Conservation (phyloP, 1,139 yeast species). For the Hansenula sp. region DNA sequence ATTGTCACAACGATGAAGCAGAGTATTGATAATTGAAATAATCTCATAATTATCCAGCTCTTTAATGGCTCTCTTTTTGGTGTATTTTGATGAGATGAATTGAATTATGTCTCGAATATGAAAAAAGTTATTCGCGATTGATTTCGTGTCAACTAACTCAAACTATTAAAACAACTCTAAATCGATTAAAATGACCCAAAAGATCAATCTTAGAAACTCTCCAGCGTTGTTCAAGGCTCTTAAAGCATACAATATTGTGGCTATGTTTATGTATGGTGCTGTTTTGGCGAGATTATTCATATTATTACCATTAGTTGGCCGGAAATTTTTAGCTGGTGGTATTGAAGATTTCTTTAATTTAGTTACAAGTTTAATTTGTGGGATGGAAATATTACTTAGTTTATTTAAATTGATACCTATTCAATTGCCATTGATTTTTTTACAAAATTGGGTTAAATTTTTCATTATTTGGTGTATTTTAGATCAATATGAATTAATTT, state of each 20-base stretch:
- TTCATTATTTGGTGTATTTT: conserved; percentile 39
- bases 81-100: too few relatives aligned
- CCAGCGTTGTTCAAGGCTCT: conserved; percentile 5
- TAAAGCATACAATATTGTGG: conserved; percentile 5
- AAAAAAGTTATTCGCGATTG: too few relatives aligned
- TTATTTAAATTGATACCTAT: conserved; percentile 22
- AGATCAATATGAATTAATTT: neutral
- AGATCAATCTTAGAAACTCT: conserved; percentile 14
- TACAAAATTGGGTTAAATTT: conserved; percentile 28
- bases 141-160: neutral
- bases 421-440: conserved; percentile 8
- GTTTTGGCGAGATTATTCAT: conserved; percentile 36
- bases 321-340: conserved; percentile 62
- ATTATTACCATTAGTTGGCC: conserved; percentile 57
- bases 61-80: too few relatives aligned
- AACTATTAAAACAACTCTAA: too few relatives aligned
- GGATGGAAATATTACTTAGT: conserved; percentile 23
- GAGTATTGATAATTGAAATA: conserved; percentile 9
- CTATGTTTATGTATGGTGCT: conserved; percentile 13
- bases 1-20: conserved; percentile 9
- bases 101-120: too few relatives aligned
- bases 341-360: conserved; percentile 57
- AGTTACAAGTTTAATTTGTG: conserved; percentile 16
- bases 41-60: neutral
- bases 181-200: conserved; percentile 17